These are phyloP conservation scores for Posidonia oceanica DNA, from an alignment of 116 monocot species.

Conservation along the genomic window DNA sequence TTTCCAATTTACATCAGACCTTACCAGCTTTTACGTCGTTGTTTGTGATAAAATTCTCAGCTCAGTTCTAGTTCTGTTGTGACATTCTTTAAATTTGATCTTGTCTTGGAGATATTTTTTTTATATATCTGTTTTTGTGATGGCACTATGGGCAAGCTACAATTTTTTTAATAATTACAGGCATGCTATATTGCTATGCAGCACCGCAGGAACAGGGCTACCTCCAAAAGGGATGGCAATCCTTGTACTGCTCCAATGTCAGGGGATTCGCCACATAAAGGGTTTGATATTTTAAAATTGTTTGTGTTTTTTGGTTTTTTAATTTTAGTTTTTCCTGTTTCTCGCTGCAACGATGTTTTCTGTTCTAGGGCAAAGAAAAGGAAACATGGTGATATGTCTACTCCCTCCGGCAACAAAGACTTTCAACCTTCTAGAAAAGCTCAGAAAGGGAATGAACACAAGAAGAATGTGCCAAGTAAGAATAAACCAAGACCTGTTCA, in stretches of 20 bases:
- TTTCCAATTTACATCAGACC: too few relatives aligned
- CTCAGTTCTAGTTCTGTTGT: too few relatives aligned
- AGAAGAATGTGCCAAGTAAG: too few relatives aligned
- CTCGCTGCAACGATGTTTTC: not conserved
- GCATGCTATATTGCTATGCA: not conserved
- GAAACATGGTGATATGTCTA: not conserved
- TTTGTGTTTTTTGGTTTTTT: not conserved
- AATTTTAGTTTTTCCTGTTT: not conserved
- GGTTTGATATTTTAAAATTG: not conserved
- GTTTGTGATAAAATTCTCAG: too few relatives aligned
- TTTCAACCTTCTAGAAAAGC: too few relatives aligned
- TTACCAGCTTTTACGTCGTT: too few relatives aligned
- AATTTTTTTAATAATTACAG: not conserved
- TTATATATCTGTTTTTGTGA: not conserved
- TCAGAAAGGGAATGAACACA: too few relatives aligned
- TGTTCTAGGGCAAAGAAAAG: constrained; percentile 8
- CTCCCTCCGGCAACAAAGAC: not conserved
- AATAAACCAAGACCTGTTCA: too few relatives aligned
- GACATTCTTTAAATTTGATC: too few relatives aligned
- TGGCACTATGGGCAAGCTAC: not conserved
- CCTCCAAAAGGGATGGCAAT: constrained; percentile 1
- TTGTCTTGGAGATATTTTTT: too few relatives aligned
- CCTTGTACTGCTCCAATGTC: not conserved
- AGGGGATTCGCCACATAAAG: not conserved
- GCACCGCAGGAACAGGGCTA: constrained; percentile 1